These are phyloP conservation scores for Taiwanofungus camphoratus DNA, from an alignment of 1,284 basidiomycete species.

Conservation along the genomic window DNA sequence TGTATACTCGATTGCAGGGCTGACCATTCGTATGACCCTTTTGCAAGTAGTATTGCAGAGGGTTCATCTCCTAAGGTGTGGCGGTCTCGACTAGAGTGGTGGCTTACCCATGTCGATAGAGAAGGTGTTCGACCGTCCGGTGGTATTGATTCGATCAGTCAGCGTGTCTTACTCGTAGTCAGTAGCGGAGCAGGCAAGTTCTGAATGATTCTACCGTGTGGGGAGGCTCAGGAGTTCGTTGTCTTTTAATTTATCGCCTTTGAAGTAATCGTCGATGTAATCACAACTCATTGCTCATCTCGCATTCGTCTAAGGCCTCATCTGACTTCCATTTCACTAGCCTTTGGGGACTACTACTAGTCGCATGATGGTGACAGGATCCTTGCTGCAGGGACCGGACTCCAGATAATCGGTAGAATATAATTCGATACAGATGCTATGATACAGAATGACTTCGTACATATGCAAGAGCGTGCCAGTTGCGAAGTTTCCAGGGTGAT, in stretches of 20 bases:
- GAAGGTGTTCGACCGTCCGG: slow-evolving; percentile 20
- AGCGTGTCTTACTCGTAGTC: slow-evolving; percentile 37
- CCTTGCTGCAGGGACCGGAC: too few species aligned
- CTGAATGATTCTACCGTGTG: slow-evolving; percentile 6
- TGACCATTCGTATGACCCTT: too few species aligned
- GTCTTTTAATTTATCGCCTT: too few species aligned
- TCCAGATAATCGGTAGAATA: slow-evolving; percentile 1
- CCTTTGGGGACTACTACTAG: too few species aligned
- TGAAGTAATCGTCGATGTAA: too few species aligned
- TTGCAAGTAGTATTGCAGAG: slow-evolving; percentile 36
- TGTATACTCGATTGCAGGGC: too few species aligned
- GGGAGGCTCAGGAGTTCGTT: too few species aligned
- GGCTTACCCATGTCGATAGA: slow-evolving; percentile 41
- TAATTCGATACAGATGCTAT: slow-evolving; percentile 4
- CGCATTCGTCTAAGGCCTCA: too few species aligned
- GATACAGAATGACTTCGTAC: slow-evolving; percentile 20
- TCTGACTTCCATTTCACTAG: too few species aligned
- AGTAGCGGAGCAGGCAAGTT: slow-evolving; percentile 19
- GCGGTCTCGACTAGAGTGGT: slow-evolving; percentile 50
- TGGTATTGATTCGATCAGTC: slow-evolving; percentile 34
- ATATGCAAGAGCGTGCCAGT: slow-evolving; percentile 60
- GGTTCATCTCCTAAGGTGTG: slow-evolving; percentile 36
- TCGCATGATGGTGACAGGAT: too few species aligned
- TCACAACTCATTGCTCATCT: slow-evolving; percentile 17
- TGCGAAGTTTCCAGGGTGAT: slow-evolving; percentile 50